Evolutionary conservation across 1,284 basidiomycete species (phyloP).

Genomic region (Ceratobasidium sp.): DNA sequence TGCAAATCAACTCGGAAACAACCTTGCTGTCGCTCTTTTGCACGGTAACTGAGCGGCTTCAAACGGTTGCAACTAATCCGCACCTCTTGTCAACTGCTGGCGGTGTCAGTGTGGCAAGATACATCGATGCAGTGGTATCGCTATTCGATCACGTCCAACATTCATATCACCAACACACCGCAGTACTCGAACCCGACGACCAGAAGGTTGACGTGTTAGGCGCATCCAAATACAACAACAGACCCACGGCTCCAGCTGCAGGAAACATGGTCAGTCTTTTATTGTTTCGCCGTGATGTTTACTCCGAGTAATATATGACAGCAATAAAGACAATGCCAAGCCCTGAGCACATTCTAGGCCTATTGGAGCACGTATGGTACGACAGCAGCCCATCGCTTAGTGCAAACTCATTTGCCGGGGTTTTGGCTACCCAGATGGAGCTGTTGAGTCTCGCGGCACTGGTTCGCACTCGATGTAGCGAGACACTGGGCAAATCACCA

Average conservation of each 20-base stretch:
- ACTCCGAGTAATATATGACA: not conserved
- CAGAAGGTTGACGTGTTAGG: not conserved
- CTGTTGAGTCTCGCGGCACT: not conserved
- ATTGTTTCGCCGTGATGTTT: not conserved
- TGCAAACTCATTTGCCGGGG: not conserved
- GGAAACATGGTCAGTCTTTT: slow-evolving; percentile 15
- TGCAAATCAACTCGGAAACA: not conserved
- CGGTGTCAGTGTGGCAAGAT: not conserved
- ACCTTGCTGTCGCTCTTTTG: slow-evolving; percentile 2
- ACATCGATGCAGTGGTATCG: too few species aligned
- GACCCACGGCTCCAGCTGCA: too few species aligned
- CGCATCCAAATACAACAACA: not conserved
- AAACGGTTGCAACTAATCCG: not conserved
- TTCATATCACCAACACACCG: not conserved
- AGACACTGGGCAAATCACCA: too few species aligned
- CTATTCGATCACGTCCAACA: not conserved
- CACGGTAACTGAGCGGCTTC: not conserved
- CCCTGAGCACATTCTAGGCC: not conserved
- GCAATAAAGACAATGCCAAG: not conserved
- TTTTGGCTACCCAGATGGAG: not conserved
- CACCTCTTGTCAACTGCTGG: not conserved
- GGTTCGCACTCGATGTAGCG: too few species aligned
- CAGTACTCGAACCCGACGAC: not conserved
- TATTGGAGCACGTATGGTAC: not conserved
- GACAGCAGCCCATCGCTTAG: not conserved